Evolutionary conservation across 2,329 filamentous ascomycete species (phyloP), one percentile per base, ranked within the genome.

Genomic region (Penicillium hesseltinei): DNA sequence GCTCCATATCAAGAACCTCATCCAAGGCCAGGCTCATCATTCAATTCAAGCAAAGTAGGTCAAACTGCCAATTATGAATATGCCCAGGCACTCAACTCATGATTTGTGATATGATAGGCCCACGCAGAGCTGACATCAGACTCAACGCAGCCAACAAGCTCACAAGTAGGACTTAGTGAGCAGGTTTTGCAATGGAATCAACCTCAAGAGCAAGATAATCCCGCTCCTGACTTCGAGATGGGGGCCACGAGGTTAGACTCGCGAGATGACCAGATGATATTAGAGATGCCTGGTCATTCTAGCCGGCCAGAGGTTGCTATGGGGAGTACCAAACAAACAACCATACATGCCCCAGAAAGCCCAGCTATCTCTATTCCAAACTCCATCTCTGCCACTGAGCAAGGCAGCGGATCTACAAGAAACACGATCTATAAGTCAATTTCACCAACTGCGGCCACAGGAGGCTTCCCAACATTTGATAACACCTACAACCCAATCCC

Each of bases 1-100:
- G 73, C 73, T 52, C 73, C 73, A 21, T 75, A 75, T 60, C 68
- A 70, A 38, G 69, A 72, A n/a, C 39, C 35, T 25, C 59, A 59
- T 21, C 17, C 63, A 23, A 66, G 51, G 11, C 3, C 56, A 38
- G 50, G 42, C 29, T 43, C 51, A 19, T 19, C 39, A 23, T 19
- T 7, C 17, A 40, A 53, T 38, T 23, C 55, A n/a, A 23, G 31
- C 17, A 65, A 43, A 42, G 49, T 61, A 39, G 19, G 54, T 52
- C 38, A 39, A 21, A 42, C 13, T 33, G 13, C 17, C 42, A 31
- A 45, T 1, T 21, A 15, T 35, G 1, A 8, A 13, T 23, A n/a
- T 42, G 9, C 17, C 11, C 29, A 25, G 38, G 11, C 25, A n/a
- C 53, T 59, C 31, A 52, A n/a, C 53, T 59, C 31, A 52, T 51